phyloP scores from a whole-genome alignment of 192 early-diverging fungal species.

The Coemansia sp. region DNA sequence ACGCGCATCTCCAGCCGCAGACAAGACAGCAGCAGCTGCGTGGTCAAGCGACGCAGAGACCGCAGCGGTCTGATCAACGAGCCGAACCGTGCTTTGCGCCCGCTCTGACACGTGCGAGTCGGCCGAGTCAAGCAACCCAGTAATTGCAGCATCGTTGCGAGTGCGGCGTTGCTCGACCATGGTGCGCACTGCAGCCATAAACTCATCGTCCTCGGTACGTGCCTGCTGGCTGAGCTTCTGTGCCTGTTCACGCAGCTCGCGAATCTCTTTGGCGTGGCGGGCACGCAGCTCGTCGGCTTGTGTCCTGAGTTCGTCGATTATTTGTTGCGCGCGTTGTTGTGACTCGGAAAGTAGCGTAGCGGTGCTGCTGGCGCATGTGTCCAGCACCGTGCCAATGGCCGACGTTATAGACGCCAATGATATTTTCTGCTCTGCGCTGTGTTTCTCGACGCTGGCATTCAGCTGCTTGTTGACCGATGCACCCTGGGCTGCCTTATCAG shows the following conservation, averaged over 20 bases:
- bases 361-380: background rate
- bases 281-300: conserved; percentile 3
- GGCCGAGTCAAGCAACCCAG: background rate
- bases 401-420: background rate
- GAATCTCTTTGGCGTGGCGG: conserved; percentile 9
- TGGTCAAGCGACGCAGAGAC: background rate
- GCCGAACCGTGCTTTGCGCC: background rate
- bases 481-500: background rate
- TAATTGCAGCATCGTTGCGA: conserved; percentile 10
- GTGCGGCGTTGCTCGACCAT: conserved; percentile 18
- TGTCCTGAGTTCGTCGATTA: conserved; percentile 1
- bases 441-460: background rate
- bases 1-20: background rate
- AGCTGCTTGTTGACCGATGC: background rate
- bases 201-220: conserved; percentile 17
- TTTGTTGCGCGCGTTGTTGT: background rate
- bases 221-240: conserved; percentile 14
- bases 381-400: background rate
- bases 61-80: background rate
- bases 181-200: conserved; percentile 10
- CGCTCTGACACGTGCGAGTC: background rate
- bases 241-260: conserved; percentile 23
- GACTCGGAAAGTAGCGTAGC: background rate
- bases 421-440: background rate
- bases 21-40: background rate